Conservation (phyloP, 1,284 basidiomycete species). For the Ustilago bromivora region DNA sequence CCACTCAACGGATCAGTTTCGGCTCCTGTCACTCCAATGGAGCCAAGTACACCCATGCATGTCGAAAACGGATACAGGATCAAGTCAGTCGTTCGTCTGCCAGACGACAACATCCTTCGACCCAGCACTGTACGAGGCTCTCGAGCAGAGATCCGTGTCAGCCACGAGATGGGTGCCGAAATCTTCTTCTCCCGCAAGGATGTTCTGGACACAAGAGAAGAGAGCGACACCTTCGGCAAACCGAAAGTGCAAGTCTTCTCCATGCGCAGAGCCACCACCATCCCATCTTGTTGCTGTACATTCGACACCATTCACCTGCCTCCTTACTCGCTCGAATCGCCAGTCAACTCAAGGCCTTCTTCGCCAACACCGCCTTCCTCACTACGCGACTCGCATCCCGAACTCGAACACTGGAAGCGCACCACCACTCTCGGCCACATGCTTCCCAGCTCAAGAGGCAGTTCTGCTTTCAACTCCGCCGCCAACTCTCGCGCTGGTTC, state of each 20-base stretch:
- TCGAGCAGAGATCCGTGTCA: constrained; percentile 63
- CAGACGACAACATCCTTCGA: constrained; percentile 63
- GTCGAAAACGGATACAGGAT: constrained; percentile 62
- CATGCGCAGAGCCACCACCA: constrained; percentile 59
- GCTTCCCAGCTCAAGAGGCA: constrained; percentile 52
- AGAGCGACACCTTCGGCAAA: constrained; percentile 61
- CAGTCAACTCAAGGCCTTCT: constrained; percentile 55
- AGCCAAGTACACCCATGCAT: constrained; percentile 40
- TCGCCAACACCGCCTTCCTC: constrained; percentile 51
- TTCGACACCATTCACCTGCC: constrained; percentile 67
- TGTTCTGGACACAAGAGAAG: constrained; percentile 59
- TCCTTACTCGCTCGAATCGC: constrained; percentile 65
- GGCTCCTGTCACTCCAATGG: constrained; percentile 50
- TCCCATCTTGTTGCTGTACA: constrained; percentile 65
- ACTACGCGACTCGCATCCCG: constrained; percentile 45
- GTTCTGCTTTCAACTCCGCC: constrained; percentile 46
- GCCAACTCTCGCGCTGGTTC: constrained; percentile 48
- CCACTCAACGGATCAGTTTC: constrained; percentile 52
- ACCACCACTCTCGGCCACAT: constrained; percentile 56
- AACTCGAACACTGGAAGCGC: constrained; percentile 60
- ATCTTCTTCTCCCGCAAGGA: constrained; percentile 65
- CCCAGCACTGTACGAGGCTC: constrained; percentile 66
- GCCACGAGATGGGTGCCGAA: constrained; percentile 66
- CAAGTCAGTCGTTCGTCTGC: constrained; percentile 64
- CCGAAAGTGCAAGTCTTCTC: constrained; percentile 69